Evolutionary conservation across 2,329 filamentous ascomycete genomes (phyloP).

Genomic region (Epicoccum sorghinum): DNA sequence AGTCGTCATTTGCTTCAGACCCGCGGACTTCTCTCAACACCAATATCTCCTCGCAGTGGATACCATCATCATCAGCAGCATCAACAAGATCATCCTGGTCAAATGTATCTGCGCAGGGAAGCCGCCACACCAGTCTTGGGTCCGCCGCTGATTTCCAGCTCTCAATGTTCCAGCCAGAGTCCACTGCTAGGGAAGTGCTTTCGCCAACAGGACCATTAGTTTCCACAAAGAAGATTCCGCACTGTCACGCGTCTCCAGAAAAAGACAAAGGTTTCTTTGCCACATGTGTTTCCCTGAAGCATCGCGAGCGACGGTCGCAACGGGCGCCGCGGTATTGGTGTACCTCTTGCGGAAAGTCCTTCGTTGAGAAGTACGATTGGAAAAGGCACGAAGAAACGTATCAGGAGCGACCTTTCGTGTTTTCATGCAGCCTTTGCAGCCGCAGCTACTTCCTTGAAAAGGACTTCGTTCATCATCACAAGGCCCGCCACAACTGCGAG

Average conservation of each 20-base stretch:
- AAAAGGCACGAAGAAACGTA: conserved; percentile 71
- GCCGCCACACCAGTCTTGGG: conserved; percentile 22
- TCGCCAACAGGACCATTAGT: neutral
- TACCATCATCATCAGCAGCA: conserved; percentile 26
- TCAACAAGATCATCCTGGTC: conserved; percentile 34
- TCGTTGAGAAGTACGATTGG: conserved; percentile 71
- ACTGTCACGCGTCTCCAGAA: conserved; percentile 16
- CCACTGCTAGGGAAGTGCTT: conserved; percentile 7
- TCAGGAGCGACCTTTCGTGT: conserved; percentile 69
- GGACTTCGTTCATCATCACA: conserved; percentile 69
- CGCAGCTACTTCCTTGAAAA: conserved; percentile 70
- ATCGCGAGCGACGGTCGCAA: conserved; percentile 26
- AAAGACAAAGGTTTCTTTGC: conserved; percentile 35
- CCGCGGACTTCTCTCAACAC: conserved; percentile 28
- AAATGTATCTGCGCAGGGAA: conserved; percentile 18
- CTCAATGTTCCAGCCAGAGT: conserved; percentile 2
- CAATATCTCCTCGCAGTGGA: conserved; percentile 27
- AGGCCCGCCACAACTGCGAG: conserved; percentile 64
- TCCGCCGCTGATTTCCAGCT: conserved; percentile 7
- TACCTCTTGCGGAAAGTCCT: conserved; percentile 62
- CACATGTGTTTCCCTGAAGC: conserved; percentile 37
- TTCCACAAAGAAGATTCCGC: conserved; percentile 6
- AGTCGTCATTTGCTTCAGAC: conserved; percentile 23
- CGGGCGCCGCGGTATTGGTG: conserved; percentile 44
- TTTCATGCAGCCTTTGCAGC: conserved; percentile 67